These are phyloP conservation scores for Phytophthora hybrid DNA, from an alignment of 352 stramenopile genomes.

Conservation along the genomic window DNA sequence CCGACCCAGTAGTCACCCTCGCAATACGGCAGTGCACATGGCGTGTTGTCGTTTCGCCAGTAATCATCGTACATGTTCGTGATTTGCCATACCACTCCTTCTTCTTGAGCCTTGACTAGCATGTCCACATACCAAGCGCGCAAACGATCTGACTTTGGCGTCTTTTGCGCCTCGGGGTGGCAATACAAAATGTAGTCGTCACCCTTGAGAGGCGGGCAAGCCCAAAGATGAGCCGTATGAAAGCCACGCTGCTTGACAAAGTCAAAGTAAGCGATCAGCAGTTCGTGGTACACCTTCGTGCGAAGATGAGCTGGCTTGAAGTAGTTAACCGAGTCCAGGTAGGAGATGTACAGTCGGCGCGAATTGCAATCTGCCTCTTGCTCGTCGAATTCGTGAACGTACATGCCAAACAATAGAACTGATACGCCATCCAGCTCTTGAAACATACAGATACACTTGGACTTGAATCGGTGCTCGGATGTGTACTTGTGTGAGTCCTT, in stretches of 20 bases:
- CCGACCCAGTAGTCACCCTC: slow-evolving; percentile 92
- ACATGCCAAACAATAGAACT: slow-evolving; percentile 99
- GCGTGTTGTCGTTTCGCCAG: slow-evolving; percentile 90
- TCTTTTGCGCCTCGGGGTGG: slow-evolving; percentile 99
- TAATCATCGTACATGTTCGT: slow-evolving; percentile 97
- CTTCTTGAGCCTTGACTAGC: slow-evolving; percentile 84
- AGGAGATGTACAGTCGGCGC: slow-evolving; percentile 98
- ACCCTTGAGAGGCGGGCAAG: slow-evolving; percentile 98
- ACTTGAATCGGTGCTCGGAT: slow-evolving; percentile 93
- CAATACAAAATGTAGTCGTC: slow-evolving; percentile 99
- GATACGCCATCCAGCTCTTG: slow-evolving; percentile 99
- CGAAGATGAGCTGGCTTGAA: slow-evolving; percentile 96
- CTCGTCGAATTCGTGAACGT: slow-evolving; percentile 99
- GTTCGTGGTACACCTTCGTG: slow-evolving; percentile 99
- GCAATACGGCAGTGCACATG: slow-evolving; percentile 86
- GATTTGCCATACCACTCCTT: slow-evolving; percentile 95
- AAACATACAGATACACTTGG: slow-evolving; percentile 99
- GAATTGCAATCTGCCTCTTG: slow-evolving; percentile 96
- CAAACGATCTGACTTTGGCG: slow-evolving; percentile 98
- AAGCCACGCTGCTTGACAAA: slow-evolving; percentile 98
- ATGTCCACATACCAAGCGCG: slow-evolving; percentile 96
- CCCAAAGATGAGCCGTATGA: slow-evolving; percentile 99
- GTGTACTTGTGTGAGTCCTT: slow-evolving; percentile 92
- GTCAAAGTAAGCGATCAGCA: slow-evolving; percentile 98
- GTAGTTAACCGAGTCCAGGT: slow-evolving; percentile 99